Conservation (phyloP, 768 basidiomycete genomes). For the Candolleomyces aberdarensis region DNA sequence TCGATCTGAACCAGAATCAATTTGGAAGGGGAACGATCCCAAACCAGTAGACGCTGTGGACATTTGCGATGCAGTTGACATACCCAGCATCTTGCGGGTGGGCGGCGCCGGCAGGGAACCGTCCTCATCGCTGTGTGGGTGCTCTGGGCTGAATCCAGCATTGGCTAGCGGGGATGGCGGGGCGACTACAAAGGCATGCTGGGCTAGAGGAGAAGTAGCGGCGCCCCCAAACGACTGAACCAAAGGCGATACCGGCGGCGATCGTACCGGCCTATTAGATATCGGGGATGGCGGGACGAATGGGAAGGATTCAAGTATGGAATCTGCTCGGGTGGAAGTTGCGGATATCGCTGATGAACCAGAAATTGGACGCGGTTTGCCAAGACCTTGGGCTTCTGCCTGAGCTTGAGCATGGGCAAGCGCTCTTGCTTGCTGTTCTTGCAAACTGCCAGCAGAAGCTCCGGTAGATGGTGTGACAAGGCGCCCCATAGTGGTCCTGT, state of each 20-base stretch:
- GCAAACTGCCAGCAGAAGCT: slow-evolving; percentile 35
- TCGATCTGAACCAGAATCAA: slow-evolving; percentile 54
- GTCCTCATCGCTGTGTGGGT: slow-evolving; percentile 7
- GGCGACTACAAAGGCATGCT: slow-evolving; percentile 43
- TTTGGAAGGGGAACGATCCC: slow-evolving; percentile 84
- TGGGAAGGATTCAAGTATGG: slow-evolving; percentile 83
- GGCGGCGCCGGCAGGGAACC: slow-evolving; percentile 50
- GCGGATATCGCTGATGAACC: slow-evolving; percentile 65
- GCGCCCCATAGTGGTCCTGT: slow-evolving; percentile 63
- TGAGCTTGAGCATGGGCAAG: slow-evolving; percentile 59
- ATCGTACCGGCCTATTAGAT: slow-evolving; percentile 72
- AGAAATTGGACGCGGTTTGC: slow-evolving; percentile 51
- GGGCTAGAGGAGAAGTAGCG: slow-evolving; percentile 57
- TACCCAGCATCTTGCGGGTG: slow-evolving; percentile 56
- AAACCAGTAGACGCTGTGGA: slow-evolving; percentile 80
- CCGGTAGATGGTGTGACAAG: slow-evolving; percentile 46
- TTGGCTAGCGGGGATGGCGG: slow-evolving; percentile 58
- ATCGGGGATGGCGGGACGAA: slow-evolving; percentile 90
- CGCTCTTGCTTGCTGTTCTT: slow-evolving; percentile 68
- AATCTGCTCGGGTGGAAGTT: slow-evolving; percentile 73
- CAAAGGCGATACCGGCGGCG: slow-evolving; percentile 73
- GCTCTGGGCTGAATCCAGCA: slow-evolving; percentile 34
- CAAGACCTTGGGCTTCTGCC: slow-evolving; percentile 50
- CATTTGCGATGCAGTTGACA: slow-evolving; percentile 74
- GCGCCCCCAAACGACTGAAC: slow-evolving; percentile 52